Conservation (phyloP, 306 rosid genomes). For the Leucaena leucocephala region DNA sequence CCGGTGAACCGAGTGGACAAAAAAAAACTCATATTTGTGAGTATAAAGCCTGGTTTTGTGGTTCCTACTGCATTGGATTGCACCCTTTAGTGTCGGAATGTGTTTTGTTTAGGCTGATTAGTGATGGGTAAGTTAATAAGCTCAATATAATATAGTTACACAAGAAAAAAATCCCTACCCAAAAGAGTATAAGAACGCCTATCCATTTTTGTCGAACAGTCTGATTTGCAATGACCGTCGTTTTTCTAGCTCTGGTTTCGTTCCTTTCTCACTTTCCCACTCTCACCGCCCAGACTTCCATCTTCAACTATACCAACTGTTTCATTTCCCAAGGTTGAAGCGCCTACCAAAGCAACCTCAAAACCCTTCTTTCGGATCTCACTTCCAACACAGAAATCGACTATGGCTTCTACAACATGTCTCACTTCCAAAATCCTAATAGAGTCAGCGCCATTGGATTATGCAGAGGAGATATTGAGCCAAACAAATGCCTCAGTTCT, state of each 20-base stretch:
- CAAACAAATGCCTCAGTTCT: not conserved
- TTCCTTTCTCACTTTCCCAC: not conserved
- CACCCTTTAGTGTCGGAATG: too few species aligned
- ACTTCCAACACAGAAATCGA: not conserved
- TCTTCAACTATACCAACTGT: not conserved
- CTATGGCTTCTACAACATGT: not conserved
- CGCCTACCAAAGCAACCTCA: not conserved
- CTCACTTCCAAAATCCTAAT: not conserved
- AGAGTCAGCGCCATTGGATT: not conserved
- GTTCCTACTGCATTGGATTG: too few species aligned
- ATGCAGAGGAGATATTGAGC: not conserved
- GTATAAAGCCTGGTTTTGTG: too few species aligned
- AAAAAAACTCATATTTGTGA: too few species aligned
- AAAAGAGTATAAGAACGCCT: too few species aligned
- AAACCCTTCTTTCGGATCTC: not conserved
- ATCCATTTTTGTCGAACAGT: too few species aligned
- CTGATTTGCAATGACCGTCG: not conserved
- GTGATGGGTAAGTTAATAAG: too few species aligned
- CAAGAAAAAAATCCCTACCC: too few species aligned
- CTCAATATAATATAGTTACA: too few species aligned
- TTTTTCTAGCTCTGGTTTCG: not conserved
- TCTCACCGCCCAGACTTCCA: not conserved
- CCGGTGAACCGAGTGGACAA: too few species aligned
- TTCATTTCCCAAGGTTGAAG: not conserved
- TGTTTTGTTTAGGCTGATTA: too few species aligned